Percentiles rank a stretch among this genome's conserved stretches.
phyloP scores from a whole-genome alignment of 2,329 filamentous ascomycete genomes.

The Monosporascus cannonballus region DNA sequence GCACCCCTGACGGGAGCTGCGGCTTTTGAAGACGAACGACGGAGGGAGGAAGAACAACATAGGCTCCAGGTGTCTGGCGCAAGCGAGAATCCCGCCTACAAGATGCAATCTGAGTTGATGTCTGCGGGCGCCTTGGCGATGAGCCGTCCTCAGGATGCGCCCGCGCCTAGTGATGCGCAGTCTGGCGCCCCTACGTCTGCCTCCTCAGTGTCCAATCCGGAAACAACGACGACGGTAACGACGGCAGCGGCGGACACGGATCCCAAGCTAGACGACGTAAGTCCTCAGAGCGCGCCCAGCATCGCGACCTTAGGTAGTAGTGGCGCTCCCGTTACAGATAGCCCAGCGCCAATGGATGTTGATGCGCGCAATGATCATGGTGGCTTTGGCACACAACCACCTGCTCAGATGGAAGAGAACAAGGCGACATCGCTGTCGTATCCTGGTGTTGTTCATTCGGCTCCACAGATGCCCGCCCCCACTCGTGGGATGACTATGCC shows the following conservation, averaged over 20 bases:
- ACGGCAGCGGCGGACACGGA: constrained; percentile 23
- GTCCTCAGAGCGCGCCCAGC: constrained; percentile 35
- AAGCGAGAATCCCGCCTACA: constrained; percentile 50
- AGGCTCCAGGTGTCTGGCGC: constrained; percentile 35
- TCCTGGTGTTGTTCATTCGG: constrained; percentile 43
- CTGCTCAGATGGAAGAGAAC: constrained; percentile 46
- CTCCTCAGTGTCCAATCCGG: constrained; percentile 1
- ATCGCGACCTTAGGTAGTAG: constrained; percentile 35
- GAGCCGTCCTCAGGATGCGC: constrained; percentile 50
- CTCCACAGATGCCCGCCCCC: constrained; percentile 36
- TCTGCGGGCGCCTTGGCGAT: constrained; percentile 46
- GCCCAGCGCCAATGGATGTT: constrained; percentile 49
- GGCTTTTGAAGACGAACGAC: constrained; percentile 48
- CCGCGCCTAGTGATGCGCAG: constrained; percentile 17
- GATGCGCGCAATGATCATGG: constrained; percentile 35
- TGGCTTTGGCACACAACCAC: constrained; percentile 32
- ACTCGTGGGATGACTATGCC: constrained; percentile 52
- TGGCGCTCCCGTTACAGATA: constrained; percentile 38
- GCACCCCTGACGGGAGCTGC: constrained; percentile 46
- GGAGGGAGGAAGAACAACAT: constrained; percentile 40
- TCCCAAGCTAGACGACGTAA: constrained; percentile 36
- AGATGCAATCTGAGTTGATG: constrained; percentile 47
- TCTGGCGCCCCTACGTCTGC: constrained; percentile 12
- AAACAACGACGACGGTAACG: constrained; percentile 17
- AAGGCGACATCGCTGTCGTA: constrained; percentile 48